These are phyloP conservation scores for Botryotinia narcissicola DNA, from an alignment of 2,329 filamentous ascomycete genomes.

Conservation along the genomic window DNA sequence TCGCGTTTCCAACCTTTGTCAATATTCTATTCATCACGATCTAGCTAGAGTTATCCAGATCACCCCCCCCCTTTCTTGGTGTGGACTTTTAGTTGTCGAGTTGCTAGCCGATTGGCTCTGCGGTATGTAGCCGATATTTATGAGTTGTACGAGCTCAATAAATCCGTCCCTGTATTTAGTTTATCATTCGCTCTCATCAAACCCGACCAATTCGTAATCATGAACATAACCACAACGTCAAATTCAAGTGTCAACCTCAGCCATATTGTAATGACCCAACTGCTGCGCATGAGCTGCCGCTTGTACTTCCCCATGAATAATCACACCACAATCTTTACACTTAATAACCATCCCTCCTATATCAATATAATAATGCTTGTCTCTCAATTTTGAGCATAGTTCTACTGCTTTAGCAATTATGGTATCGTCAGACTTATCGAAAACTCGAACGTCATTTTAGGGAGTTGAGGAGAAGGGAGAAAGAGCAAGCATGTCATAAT, in stretches of 20 bases:
- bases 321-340: conserved; percentile 72
- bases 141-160: not conserved
- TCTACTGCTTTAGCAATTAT: conserved; percentile 67
- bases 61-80: no score
- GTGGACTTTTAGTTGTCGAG: not conserved
- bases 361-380: conserved; percentile 83
- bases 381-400: conserved; percentile 64
- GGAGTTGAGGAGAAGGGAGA: conserved; percentile 59
- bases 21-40: not conserved
- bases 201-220: not conserved
- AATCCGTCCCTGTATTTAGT: no score
- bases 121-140: not conserved
- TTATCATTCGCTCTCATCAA: not conserved
- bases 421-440: conserved; percentile 55
- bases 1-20: not conserved
- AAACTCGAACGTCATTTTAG: conserved; percentile 62
- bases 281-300: conserved; percentile 60
- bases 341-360: conserved; percentile 74
- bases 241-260: conserved; percentile 42
- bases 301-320: conserved; percentile 63
- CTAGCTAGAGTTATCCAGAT: not conserved
- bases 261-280: conserved; percentile 60
- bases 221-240: not conserved
- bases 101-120: not conserved
- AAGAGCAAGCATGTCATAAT: conserved; percentile 85